phyloP scores from a whole-genome alignment of 345 rosid genomes.

The Brassica juncea region DNA sequence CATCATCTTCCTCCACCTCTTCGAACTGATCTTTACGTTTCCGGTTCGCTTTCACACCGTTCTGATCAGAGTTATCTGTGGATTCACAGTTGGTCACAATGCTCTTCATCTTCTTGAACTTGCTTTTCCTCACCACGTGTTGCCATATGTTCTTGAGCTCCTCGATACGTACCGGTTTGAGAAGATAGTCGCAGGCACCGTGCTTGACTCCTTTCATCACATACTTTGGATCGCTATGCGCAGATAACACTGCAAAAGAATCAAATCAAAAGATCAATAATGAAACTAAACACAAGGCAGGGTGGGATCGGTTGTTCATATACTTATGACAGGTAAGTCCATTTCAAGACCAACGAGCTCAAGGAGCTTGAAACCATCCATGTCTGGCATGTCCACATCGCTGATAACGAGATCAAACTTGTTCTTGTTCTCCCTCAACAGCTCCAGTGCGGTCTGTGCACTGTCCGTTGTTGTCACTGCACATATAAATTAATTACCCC shows the following conservation, averaged over 20 bases:
- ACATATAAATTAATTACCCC: conserved; percentile 14
- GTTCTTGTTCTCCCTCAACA: conserved; percentile 74
- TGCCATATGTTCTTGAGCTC: conserved; percentile 97
- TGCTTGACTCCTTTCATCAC: conserved; percentile 89
- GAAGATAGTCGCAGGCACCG: conserved; percentile 90
- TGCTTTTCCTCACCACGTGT: conserved; percentile 80
- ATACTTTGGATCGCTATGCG: conserved; percentile 69
- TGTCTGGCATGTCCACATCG: conserved; percentile 84
- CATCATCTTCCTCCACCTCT: conserved; percentile 53
- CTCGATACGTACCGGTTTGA: conserved; percentile 87
- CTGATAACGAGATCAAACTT: conserved; percentile 75
- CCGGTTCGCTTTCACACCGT: conserved; percentile 46
- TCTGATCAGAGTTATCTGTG: conserved; percentile 43
- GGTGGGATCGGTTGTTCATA: not conserved
- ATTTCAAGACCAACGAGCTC: conserved; percentile 84
- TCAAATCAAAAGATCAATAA: conserved; percentile 9
- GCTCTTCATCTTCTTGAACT: conserved; percentile 51
- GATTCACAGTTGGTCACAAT: conserved; percentile 38
- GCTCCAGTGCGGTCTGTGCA: conserved; percentile 55
- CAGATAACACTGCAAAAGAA: conserved; percentile 72
- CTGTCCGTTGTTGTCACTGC: conserved; percentile 69
- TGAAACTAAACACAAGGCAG: not conserved
- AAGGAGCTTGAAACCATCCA: conserved; percentile 83
- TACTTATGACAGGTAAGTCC: conserved; percentile 87
- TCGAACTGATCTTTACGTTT: conserved; percentile 69